phyloP scores from a whole-genome alignment of 176 grass and related monocot species.

The Aegilops longissima region DNA sequence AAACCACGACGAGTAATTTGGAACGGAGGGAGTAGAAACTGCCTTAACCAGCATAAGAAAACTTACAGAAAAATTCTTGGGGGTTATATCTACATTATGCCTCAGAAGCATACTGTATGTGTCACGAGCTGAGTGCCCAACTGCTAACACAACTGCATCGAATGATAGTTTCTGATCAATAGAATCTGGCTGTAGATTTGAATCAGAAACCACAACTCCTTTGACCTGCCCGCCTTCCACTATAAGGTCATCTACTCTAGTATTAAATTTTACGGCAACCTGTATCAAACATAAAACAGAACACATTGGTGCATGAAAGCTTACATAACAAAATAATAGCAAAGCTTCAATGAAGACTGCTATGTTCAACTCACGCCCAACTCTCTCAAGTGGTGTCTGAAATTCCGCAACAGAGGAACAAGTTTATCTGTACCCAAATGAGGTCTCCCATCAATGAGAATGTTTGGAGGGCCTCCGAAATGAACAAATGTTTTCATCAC shows the following conservation, averaged over 20 bases:
- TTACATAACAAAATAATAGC: conserved; percentile 19
- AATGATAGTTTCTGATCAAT: conserved; percentile 59
- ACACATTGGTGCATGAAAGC: conserved; percentile 9
- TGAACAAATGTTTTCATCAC: conserved; percentile 90
- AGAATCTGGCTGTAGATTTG: conserved; percentile 52
- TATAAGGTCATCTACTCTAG: conserved; percentile 87
- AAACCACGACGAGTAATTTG: too few relatives aligned
- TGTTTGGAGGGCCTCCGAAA: conserved; percentile 86
- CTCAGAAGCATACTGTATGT: conserved; percentile 77
- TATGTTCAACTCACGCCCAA: conserved; percentile 74
- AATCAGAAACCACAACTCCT: conserved; percentile 72
- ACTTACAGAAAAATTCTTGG: conserved; percentile 94
- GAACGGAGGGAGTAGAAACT: neutral
- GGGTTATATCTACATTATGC: conserved; percentile 68
- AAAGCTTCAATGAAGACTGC: conserved; percentile 12
- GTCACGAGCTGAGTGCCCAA: conserved; percentile 94
- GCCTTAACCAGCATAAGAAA: conserved; percentile 33
- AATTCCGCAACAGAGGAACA: conserved; percentile 77
- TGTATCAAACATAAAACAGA: conserved; percentile 39
- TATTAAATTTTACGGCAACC: conserved; percentile 84
- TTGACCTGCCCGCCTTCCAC: conserved; percentile 74
- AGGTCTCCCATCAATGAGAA: conserved; percentile 92
- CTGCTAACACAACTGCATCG: conserved; percentile 89
- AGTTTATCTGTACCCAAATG: conserved; percentile 96
- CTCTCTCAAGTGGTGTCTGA: conserved; percentile 73